Conservation (phyloP, 306 rosid species). For the Leucaena leucocephala region DNA sequence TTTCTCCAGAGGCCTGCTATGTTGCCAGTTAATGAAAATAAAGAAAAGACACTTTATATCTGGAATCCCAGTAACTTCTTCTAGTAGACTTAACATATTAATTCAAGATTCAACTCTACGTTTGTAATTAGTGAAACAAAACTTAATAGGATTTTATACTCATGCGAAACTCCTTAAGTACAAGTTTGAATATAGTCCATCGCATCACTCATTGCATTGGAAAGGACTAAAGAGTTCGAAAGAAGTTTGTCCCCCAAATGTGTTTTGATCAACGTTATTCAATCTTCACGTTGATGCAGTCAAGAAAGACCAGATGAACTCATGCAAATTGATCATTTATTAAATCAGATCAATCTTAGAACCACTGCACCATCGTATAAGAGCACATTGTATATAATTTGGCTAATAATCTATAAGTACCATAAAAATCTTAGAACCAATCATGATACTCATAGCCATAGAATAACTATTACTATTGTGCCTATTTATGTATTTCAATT, state of each 20-base stretch:
- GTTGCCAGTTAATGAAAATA: neutral
- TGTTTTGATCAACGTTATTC: neutral
- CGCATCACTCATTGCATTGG: neutral
- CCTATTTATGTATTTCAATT: neutral
- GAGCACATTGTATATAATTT: neutral
- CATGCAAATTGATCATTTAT: neutral
- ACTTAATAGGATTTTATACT: neutral
- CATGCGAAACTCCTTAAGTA: neutral
- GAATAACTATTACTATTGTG: neutral
- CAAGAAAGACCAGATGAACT: constrained; percentile 4
- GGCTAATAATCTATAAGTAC: neutral
- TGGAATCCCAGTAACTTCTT: neutral
- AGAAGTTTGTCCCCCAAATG: neutral
- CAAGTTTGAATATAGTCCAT: constrained; percentile 9
- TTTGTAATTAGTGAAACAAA: constrained; percentile 13
- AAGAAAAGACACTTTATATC: neutral
- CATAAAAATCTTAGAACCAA: neutral
- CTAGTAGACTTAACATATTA: neutral
- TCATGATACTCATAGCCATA: neutral
- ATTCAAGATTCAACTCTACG: constrained; percentile 17
- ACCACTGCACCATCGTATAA: constrained; percentile 19
- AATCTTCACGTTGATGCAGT: neutral
- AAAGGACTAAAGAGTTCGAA: constrained; percentile 5
- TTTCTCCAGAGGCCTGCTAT: neutral
- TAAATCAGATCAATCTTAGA: constrained; percentile 9